A percentile compares a stretch with the other conserved stretches of the same genome.
These are phyloP conservation scores for Psilocybe subaeruginosa DNA, from an alignment of 768 basidiomycete species.

Conservation along the genomic window DNA sequence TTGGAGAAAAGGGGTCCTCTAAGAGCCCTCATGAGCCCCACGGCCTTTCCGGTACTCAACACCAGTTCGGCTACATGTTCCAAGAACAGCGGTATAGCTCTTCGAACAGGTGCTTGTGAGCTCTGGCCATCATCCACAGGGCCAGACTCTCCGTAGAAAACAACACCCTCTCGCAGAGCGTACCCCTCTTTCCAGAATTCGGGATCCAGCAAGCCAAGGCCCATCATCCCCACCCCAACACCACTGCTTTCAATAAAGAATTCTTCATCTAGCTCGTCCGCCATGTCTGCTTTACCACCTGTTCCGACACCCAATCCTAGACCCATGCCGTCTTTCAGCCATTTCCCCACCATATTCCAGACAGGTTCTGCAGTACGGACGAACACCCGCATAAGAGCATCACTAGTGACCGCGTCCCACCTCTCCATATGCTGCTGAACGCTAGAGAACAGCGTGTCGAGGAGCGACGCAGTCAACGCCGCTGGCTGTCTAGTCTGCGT, in stretches of 20 bases:
- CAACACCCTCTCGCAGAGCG: conserved; percentile 47
- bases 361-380: conserved; percentile 65
- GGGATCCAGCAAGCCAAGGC: conserved; percentile 58
- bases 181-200: conserved; percentile 85
- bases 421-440: conserved; percentile 63
- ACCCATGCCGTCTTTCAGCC: conserved; percentile 78
- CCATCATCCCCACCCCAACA: conserved; percentile 50
- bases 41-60: conserved; percentile 73
- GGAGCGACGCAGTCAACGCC: conserved; percentile 54
- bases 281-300: conserved; percentile 21
- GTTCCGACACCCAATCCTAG: conserved; percentile 36
- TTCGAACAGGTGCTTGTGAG: conserved; percentile 26
- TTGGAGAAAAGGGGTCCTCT: conserved; percentile 35
- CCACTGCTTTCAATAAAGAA: conserved; percentile 82
- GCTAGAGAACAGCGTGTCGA: conserved; percentile 63
- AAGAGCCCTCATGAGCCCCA: conserved; percentile 72
- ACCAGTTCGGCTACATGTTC: conserved; percentile 59
- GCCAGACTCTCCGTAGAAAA: conserved; percentile 10
- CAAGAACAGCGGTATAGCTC: conserved; percentile 62
- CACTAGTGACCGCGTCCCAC: conserved; percentile 55
- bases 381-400: conserved; percentile 66
- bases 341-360: conserved; percentile 73
- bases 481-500: conserved; percentile 45
- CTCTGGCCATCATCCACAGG: conserved; percentile 21
- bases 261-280: conserved; percentile 63